phyloP scores from a whole-genome alignment of 495 filamentous ascomycete species.

The Xylaria cubensis region DNA sequence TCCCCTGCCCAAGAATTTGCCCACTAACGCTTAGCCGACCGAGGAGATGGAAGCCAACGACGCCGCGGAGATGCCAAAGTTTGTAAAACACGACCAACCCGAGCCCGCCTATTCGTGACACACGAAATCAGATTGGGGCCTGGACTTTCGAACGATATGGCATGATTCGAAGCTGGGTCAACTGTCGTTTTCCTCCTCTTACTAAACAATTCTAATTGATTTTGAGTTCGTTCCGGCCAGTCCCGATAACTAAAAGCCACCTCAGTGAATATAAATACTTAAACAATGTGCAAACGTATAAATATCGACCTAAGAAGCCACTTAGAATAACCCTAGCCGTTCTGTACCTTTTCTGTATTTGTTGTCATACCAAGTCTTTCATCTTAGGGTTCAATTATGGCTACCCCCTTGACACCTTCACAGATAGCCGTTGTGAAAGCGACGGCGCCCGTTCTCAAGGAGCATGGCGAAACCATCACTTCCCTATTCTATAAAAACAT shows the following conservation, averaged over 20 bases:
- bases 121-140: not conserved
- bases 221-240: not conserved
- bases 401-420: conserved; percentile 44
- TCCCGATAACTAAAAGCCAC: not conserved
- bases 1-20: conserved; percentile 11
- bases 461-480: conserved; percentile 72
- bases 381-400: conserved; percentile 19
- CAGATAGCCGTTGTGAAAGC: conserved; percentile 63
- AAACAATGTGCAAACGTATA: not conserved
- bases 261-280: not conserved
- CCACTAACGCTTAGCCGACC: not conserved
- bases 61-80: conserved; percentile 24
- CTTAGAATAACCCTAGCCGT: not conserved
- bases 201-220: not conserved
- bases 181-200: not conserved
- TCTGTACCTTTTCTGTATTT: not conserved
- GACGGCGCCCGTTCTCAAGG: conserved; percentile 66
- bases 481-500: conserved; percentile 72
- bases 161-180: conserved; percentile 5
- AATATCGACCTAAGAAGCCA: not conserved
- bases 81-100: not conserved
- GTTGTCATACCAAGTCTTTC: not conserved
- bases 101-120: conserved; percentile 12
- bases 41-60: conserved; percentile 1
- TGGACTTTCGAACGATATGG: conserved; percentile 14